Evolutionary conservation across 768 basidiomycete genomes (phyloP), one percentile per base, ranked within the genome.

Genomic region (Lactifluus echinatus): DNA sequence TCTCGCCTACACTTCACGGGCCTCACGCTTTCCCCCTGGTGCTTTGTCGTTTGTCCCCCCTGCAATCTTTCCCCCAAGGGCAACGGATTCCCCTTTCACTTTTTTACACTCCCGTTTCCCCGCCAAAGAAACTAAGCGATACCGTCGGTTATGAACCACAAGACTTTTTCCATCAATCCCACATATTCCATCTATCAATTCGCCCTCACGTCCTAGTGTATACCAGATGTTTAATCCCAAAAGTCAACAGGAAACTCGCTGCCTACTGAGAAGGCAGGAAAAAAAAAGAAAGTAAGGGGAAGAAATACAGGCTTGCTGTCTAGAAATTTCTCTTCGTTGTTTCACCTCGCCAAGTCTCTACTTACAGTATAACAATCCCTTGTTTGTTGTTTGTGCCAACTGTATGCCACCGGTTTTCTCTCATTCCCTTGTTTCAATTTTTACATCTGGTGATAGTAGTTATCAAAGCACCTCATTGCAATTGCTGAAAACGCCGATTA

Each of bases 181-280:
- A 40, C 29, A 34, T 33, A 42, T 26, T 12, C n/a, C 31, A 5
- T 42, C 40, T 39, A 39, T 47, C 53, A 31, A 29, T 23, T 4
- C 11, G 36, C 29, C 28, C 36, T 47, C 3, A 10, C 36, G 21
- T 36, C 5, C 15, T 37, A 29, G 28, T 4, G 19, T 23, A 46
- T 39, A 47, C 45, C 46, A 31, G 40, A 40, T 15, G 29, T n/a
- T 46, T 55, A 55, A 55, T 55, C n/a, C 28, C 17, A 39, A 48
- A 40, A 40, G 23, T 26, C n/a, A 26, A 21, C 3, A 36, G 29
- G 29, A 23, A 26, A 24, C n/a, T 45, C n/a, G 31, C 28, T 24
- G 47, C 29, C 15, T 12, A 39, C 21, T 28, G 34, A 34, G 10
- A 2, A 10, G 31, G 4, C 5, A 5, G 31, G 10, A 31, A 10